Conservation (phyloP, 2,329 filamentous ascomycete genomes). For the Teratosphaeria nubilosa region DNA sequence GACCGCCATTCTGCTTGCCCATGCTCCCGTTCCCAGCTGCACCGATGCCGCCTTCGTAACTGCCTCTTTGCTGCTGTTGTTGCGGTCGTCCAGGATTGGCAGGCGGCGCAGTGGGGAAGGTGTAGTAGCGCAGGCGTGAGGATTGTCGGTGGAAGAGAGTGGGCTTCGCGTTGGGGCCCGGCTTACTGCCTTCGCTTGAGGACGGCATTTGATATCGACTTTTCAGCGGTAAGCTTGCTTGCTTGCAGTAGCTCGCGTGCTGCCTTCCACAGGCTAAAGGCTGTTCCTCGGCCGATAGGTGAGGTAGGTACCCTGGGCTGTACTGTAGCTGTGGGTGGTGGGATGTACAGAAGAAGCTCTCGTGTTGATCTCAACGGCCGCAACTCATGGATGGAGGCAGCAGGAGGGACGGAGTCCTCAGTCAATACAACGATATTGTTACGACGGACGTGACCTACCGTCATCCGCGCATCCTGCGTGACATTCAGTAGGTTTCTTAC, state of each 20-base stretch:
- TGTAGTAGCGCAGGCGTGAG: slow-evolving; percentile 62
- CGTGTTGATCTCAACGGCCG: neutral
- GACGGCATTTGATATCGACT: neutral
- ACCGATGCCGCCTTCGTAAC: slow-evolving; percentile 49
- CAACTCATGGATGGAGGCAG: neutral
- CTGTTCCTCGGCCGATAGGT: neutral
- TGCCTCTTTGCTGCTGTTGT: neutral
- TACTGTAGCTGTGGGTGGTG: neutral
- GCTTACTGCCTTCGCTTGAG: neutral
- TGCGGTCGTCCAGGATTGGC: neutral
- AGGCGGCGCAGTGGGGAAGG: slow-evolving; percentile 67
- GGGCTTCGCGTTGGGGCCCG: slow-evolving; percentile 4
- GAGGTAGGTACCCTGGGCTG: too few relatives aligned
- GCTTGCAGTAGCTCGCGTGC: neutral
- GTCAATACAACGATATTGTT: too few relatives aligned
- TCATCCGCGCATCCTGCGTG: neutral
- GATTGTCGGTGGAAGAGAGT: slow-evolving; percentile 35
- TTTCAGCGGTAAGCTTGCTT: neutral
- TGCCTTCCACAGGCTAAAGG: neutral
- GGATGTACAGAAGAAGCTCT: neutral
- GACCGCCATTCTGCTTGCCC: slow-evolving; percentile 4
- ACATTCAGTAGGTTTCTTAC: neutral
- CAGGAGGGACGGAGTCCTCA: neutral
- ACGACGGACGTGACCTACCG: neutral
- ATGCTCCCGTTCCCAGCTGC: slow-evolving; percentile 25